Base-by-base conservation (phyloP, 352 stramenopile genomes). In the Phytophthora pinifolia region DNA sequence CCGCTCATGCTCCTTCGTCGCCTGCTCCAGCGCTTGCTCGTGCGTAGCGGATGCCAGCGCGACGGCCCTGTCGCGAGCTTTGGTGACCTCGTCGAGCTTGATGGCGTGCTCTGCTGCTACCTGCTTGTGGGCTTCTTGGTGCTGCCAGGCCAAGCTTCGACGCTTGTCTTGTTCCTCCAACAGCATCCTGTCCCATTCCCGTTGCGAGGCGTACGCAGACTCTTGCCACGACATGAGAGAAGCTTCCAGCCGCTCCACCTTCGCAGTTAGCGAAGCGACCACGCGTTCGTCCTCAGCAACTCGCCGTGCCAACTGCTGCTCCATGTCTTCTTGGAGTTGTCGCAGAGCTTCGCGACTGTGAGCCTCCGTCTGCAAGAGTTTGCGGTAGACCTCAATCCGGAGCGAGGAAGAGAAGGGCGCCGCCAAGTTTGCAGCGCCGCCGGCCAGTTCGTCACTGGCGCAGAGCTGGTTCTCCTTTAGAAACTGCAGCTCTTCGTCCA, bases 181-280 rank as follows among this genome's bases (percentile, higher is more conserved):
- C 3, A 62, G 29, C 55, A 65, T 62, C 14, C 33, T 14, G 38
- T 65, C 55, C 54, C 55, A 70, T 57, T 65, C 55, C 10, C 14
- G 55, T 46, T 62, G 55, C 38, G 49, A 51, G 36, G 30, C 54
- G 13, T 62, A 62, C 0, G 37, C 48, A 22, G 45, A 51, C 38
- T 70, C 61, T 9, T 70, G 54, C 55, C 55, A 70, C 10, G 29
- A 9, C 61, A 70, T 70, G 17, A 65, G 35, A 3, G 34, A 59
- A 50, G 61, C n/a, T 62, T 70, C 61, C 33, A 70, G 20, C 4
- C 43, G 47, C 32, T 70, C 61, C 20, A 62, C 22, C 37, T 54
- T 65, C 10, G 36, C 17, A 31, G 61, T 58, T 9, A 65, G 22
- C 7, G 38, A 46, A 9, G 43, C 43, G 46, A 69, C 48, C 8